Percentiles rank a stretch among this genome's conserved stretches.
These are phyloP conservation scores for Ananas comosus DNA, from an alignment of 176 grass and related monocot species.

Conservation along the genomic window DNA sequence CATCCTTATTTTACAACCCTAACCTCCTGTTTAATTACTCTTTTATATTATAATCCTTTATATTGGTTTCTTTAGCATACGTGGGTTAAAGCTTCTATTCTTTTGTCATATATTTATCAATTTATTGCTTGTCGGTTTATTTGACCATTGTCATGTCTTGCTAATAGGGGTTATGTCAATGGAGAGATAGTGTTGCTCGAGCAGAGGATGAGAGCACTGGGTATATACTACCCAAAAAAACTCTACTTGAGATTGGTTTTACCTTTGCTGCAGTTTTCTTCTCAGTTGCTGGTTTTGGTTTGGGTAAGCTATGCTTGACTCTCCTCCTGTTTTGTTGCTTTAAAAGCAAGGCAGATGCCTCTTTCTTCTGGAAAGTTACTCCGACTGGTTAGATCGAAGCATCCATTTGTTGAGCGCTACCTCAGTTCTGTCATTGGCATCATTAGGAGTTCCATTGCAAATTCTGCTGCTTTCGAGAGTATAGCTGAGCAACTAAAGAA, in stretches of 20 bases:
- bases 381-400: constrained; percentile 61
- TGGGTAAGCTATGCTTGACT: constrained; percentile 7
- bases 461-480: constrained; percentile 45
- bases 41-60: too few relatives aligned
- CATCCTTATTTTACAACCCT: too few relatives aligned
- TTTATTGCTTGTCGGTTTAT: neutral
- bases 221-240: constrained; percentile 89
- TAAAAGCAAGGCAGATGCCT: constrained; percentile 73
- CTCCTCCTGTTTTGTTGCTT: constrained; percentile 6
- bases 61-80: too few relatives aligned
- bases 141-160: neutral
- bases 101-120: constrained; percentile 11
- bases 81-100: neutral
- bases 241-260: constrained; percentile 79
- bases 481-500: constrained; percentile 67
- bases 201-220: constrained; percentile 91
- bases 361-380: constrained; percentile 44
- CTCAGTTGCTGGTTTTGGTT: constrained; percentile 16
- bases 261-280: neutral
- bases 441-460: constrained; percentile 42
- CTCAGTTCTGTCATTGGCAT: constrained; percentile 35
- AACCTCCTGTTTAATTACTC: too few relatives aligned
- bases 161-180: constrained; percentile 58
- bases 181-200: constrained; percentile 79
- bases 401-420: constrained; percentile 62